Evolutionary conservation across 768 basidiomycete species (phyloP).

Genomic region (Fomitopsis serialis): DNA sequence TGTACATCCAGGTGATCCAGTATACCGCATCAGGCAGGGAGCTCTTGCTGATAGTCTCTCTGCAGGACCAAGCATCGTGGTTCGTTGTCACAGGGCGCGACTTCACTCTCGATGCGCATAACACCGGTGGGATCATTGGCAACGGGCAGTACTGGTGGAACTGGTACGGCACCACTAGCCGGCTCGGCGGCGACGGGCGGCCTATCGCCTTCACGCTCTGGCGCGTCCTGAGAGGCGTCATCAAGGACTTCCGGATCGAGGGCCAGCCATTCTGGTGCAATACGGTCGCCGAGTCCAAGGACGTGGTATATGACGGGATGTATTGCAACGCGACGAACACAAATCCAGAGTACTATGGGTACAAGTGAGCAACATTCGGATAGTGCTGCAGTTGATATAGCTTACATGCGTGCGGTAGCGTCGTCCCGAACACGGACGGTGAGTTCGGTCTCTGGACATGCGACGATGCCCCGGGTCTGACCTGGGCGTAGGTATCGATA

Average conservation of each 20-base stretch:
- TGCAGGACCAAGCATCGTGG: constrained; percentile 56
- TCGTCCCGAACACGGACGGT: constrained; percentile 61
- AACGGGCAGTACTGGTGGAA: constrained; percentile 63
- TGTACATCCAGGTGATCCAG: constrained; percentile 49
- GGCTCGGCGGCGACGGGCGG: constrained; percentile 50
- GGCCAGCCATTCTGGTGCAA: constrained; percentile 62
- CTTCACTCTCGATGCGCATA: constrained; percentile 51
- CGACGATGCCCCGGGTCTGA: background rate
- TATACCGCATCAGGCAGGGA: background rate
- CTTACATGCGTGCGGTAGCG: constrained; percentile 22
- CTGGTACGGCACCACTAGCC: constrained; percentile 39
- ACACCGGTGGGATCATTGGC: constrained; percentile 51
- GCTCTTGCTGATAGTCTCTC: background rate
- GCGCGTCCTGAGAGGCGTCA: constrained; percentile 35
- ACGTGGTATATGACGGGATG: constrained; percentile 53
- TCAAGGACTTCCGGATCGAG: constrained; percentile 47
- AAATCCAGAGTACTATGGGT: constrained; percentile 41
- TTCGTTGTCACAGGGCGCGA: constrained; percentile 54
- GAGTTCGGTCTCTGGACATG: background rate
- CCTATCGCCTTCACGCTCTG: constrained; percentile 51
- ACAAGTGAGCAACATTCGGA: constrained; percentile 35
- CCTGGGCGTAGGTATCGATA: constrained; percentile 40
- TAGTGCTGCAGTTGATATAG: background rate
- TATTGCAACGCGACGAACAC: constrained; percentile 53
- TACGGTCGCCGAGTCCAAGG: constrained; percentile 42